Percentiles rank a stretch among this genome's conserved stretches.
phyloP scores from a whole-genome alignment of 805 yeast genomes.

The Metschnikowia kunwiensis region DNA sequence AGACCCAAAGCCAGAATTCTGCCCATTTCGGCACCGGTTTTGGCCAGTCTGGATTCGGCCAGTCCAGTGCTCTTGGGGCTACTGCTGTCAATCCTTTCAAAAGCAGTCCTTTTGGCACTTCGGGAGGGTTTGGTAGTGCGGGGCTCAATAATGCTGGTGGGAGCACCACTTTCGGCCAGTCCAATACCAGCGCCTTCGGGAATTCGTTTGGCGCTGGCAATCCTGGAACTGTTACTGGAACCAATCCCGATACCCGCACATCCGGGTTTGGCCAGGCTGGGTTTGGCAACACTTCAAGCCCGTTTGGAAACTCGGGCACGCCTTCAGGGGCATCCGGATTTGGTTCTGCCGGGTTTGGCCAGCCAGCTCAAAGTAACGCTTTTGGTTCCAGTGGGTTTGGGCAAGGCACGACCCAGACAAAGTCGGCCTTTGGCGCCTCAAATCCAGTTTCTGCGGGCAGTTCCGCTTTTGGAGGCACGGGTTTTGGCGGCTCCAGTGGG shows the following conservation, averaged over 20 bases:
- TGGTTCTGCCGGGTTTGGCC: slow-evolving; percentile 6
- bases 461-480: slow-evolving; percentile 7
- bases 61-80: slow-evolving; percentile 1
- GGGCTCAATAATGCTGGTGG: too few relatives aligned
- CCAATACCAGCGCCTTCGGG: too few relatives aligned
- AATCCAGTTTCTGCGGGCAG: neutral
- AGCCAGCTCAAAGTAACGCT: neutral
- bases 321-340: slow-evolving; percentile 1
- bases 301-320: slow-evolving; percentile 5
- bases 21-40: slow-evolving; percentile 8
- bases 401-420: neutral
- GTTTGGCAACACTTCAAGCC: slow-evolving; percentile 10
- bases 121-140: too few relatives aligned
- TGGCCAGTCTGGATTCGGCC: slow-evolving; percentile 6
- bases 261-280: slow-evolving; percentile 15
- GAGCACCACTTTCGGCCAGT: too few relatives aligned
- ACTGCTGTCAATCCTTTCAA: too few relatives aligned
- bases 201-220: too few relatives aligned
- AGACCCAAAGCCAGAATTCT: neutral
- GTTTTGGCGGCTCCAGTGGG: slow-evolving; percentile 3
- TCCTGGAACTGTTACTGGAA: too few relatives aligned
- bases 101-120: too few relatives aligned
- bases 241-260: too few relatives aligned
- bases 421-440: slow-evolving; percentile 5
- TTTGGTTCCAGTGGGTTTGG: slow-evolving; percentile 1